Conservation (phyloP, 176 grass and related monocot species). For the Metroxylon sagu region DNA sequence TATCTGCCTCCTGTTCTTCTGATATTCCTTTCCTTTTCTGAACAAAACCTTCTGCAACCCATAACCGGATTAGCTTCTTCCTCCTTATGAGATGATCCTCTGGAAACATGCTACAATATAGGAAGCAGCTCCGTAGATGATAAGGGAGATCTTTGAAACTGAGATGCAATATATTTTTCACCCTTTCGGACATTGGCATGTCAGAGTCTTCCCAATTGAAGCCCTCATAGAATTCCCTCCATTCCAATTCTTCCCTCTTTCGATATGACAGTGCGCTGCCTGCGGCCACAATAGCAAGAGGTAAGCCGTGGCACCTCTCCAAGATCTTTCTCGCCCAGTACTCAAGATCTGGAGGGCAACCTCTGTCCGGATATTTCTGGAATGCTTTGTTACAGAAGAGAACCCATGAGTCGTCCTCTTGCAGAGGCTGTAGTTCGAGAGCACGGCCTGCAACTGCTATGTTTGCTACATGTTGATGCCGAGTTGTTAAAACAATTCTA, state of each 20-base stretch:
- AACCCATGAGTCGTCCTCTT: too few relatives aligned
- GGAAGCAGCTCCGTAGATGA: conserved; percentile 23
- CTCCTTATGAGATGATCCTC: conserved; percentile 23
- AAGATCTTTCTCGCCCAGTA: too few relatives aligned
- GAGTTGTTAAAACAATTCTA: too few relatives aligned
- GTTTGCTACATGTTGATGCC: too few relatives aligned
- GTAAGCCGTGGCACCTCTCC: too few relatives aligned
- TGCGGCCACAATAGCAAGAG: too few relatives aligned
- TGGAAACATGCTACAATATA: conserved; percentile 27
- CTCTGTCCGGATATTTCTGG: too few relatives aligned
- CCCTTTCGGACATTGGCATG: not conserved
- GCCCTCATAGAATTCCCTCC: conserved; percentile 6
- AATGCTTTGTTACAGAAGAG: too few relatives aligned
- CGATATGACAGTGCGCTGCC: too few relatives aligned
- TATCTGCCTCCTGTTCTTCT: conserved; percentile 20
- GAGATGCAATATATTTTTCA: conserved; percentile 11
- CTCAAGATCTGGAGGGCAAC: too few relatives aligned
- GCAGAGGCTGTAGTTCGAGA: too few relatives aligned
- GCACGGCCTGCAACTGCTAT: too few relatives aligned
- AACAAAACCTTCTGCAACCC: conserved; percentile 33
- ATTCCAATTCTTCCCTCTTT: conserved; percentile 6
- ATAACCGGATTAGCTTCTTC: conserved; percentile 14
- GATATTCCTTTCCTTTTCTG: conserved; percentile 5
- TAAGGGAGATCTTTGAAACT: conserved; percentile 24
- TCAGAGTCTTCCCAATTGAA: conserved; percentile 7